Conservation (phyloP, 2,329 filamentous ascomycete species). For the Calonectria leucothoes region DNA sequence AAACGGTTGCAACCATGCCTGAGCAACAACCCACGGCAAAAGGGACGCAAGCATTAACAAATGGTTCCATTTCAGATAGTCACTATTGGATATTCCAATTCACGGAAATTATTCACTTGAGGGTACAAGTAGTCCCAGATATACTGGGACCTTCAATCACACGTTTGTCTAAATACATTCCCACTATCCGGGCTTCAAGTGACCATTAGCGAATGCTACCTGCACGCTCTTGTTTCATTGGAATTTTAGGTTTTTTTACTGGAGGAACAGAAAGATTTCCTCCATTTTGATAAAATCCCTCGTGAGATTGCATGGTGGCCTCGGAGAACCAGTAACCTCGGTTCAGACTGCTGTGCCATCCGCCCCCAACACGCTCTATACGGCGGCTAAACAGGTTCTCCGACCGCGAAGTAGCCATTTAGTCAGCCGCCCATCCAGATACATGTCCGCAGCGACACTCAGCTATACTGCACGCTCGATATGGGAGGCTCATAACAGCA, state of each 20-base stretch:
- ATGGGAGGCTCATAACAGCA: not conserved
- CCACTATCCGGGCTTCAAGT: not conserved
- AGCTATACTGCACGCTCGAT: not conserved
- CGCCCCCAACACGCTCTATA: not conserved
- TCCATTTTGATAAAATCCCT: no score
- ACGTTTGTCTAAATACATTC: not conserved
- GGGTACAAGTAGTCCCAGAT: not conserved
- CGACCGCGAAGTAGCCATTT: not conserved
- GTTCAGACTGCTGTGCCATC: not conserved
- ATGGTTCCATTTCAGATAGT: not conserved
- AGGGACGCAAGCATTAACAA: conserved; percentile 47
- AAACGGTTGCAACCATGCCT: conserved; percentile 74
- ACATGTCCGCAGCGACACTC: not conserved
- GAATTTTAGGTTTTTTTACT: not conserved
- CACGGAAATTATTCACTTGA: not conserved
- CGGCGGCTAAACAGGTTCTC: not conserved
- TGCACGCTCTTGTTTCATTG: not conserved
- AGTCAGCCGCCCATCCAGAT: not conserved
- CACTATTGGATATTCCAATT: not conserved
- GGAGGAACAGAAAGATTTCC: not conserved
- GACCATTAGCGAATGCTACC: not conserved
- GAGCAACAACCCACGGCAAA: conserved; percentile 76
- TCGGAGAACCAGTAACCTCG: not conserved
- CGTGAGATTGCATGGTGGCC: not conserved
- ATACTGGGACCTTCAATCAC: not conserved